These are phyloP conservation scores for Clonostachys sp. DNA, from an alignment of 2,329 filamentous ascomycete genomes.

Conservation along the genomic window DNA sequence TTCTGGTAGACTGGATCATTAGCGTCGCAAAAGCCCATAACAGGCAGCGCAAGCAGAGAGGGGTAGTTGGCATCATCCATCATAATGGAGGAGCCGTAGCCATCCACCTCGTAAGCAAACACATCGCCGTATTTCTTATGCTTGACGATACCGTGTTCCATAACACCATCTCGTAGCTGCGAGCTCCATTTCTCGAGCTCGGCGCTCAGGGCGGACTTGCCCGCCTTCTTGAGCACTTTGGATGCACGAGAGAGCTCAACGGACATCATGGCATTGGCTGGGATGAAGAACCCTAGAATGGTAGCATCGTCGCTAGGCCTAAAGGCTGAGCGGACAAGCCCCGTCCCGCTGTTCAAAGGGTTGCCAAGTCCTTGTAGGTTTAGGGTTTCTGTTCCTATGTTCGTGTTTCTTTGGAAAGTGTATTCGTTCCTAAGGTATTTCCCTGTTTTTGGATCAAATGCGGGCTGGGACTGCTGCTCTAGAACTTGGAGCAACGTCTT, in stretches of 20 bases:
- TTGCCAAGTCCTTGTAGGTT: conserved; percentile 83
- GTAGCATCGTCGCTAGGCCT: conserved; percentile 93
- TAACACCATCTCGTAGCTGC: conserved; percentile 70
- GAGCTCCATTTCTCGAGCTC: conserved; percentile 54
- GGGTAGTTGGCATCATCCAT: conserved; percentile 92
- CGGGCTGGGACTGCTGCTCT: conserved; percentile 72
- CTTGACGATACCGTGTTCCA: conserved; percentile 76
- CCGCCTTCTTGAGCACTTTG: conserved; percentile 58
- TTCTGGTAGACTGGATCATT: conserved; percentile 76
- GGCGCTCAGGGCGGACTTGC: conserved; percentile 47
- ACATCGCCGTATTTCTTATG: conserved; percentile 74
- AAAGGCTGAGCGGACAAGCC: conserved; percentile 86
- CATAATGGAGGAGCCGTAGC: conserved; percentile 74
- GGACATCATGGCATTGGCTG: conserved; percentile 93
- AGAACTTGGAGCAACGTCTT: conserved; percentile 70
- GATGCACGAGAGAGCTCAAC: conserved; percentile 78
- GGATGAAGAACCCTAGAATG: conserved; percentile 91
- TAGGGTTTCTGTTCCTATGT: conserved; percentile 84
- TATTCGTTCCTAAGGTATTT: conserved; percentile 71
- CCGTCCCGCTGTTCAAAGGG: conserved; percentile 78
- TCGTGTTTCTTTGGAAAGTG: conserved; percentile 79
- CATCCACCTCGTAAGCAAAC: conserved; percentile 85
- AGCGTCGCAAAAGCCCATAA: conserved; percentile 68
- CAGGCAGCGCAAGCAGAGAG: conserved; percentile 71
- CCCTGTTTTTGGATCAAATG: conserved; percentile 68